Evolutionary conservation across 2,329 filamentous ascomycete genomes (phyloP).

Genomic region (Dactylonectria estremocensis): DNA sequence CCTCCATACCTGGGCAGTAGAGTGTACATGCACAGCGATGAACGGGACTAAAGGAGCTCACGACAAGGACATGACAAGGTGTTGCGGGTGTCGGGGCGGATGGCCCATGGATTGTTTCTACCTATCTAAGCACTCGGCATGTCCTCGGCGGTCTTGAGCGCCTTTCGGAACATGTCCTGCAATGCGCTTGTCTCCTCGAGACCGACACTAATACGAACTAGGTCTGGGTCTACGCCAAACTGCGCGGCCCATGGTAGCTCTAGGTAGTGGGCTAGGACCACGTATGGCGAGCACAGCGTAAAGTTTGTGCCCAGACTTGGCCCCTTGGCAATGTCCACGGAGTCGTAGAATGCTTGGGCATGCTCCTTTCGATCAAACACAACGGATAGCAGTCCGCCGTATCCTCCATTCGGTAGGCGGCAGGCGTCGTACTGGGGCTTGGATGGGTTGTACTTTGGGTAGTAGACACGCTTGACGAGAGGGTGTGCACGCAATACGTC

Average conservation of each 20-base stretch:
- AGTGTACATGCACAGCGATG: not conserved
- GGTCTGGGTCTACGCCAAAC: conserved; percentile 84
- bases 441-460: conserved; percentile 85
- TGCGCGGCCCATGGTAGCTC: conserved; percentile 92
- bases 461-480: conserved; percentile 84
- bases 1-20: not conserved
- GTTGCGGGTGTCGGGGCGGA: not conserved
- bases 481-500: conserved; percentile 74
- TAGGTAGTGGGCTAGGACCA: conserved; percentile 89
- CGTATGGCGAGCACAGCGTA: conserved; percentile 91
- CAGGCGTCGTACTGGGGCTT: conserved; percentile 84
- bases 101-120: not conserved
- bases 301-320: conserved; percentile 98
- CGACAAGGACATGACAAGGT: not conserved
- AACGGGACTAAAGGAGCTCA: conserved; percentile 6
- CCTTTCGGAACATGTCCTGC: conserved; percentile 73
- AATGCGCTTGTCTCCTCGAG: conserved; percentile 83
- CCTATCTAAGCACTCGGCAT: conserved; percentile 19
- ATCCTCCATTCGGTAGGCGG: conserved; percentile 81
- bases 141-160: conserved; percentile 73
- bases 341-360: conserved; percentile 87
- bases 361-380: conserved; percentile 81
- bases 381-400: conserved; percentile 90
- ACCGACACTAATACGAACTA: conserved; percentile 91
- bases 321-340: conserved; percentile 89